A percentile compares a stretch with the other conserved stretches of the same genome.
Evolutionary conservation across 768 basidiomycete species (phyloP).

Genomic region (Pisolithus sp.): DNA sequence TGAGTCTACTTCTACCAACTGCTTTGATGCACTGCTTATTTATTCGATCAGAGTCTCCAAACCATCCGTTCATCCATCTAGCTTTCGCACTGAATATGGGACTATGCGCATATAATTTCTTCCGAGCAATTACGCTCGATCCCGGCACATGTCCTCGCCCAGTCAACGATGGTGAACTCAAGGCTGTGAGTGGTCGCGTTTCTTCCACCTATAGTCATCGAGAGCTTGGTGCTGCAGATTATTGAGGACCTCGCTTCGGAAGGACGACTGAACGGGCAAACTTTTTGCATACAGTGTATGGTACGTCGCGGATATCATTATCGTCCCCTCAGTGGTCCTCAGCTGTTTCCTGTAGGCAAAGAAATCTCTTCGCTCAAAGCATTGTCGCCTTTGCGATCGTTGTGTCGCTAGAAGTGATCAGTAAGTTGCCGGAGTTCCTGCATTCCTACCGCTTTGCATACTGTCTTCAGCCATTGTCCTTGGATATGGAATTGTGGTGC

Average conservation of each 20-base stretch:
- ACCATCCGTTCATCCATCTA: slow-evolving; percentile 70
- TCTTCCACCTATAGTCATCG: background rate
- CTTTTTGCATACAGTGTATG: slow-evolving; percentile 96
- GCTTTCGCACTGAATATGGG: slow-evolving; percentile 63
- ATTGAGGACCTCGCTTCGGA: slow-evolving; percentile 87
- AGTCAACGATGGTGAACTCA: slow-evolving; percentile 76
- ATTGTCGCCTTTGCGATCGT: slow-evolving; percentile 86
- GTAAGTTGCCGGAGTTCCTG: slow-evolving; percentile 40
- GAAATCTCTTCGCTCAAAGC: slow-evolving; percentile 90
- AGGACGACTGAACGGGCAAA: slow-evolving; percentile 88
- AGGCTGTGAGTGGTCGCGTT: slow-evolving; percentile 51
- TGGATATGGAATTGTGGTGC: slow-evolving; percentile 99
- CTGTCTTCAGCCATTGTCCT: slow-evolving; percentile 73
- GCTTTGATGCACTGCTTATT: background rate
- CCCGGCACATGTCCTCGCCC: slow-evolving; percentile 84
- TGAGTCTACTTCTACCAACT: slow-evolving; percentile 27
- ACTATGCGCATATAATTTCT: slow-evolving; percentile 84
- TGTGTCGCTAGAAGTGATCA: slow-evolving; percentile 92
- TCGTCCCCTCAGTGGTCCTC: background rate
- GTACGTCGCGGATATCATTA: slow-evolving; percentile 30
- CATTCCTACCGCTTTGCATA: slow-evolving; percentile 1
- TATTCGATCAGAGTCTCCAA: slow-evolving; percentile 56
- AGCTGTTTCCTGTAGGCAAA: slow-evolving; percentile 45
- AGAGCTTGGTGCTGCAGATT: slow-evolving; percentile 41
- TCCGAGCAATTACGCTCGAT: slow-evolving; percentile 82